Evolutionary conservation across 2,329 filamentous ascomycete genomes (phyloP), one percentile per base, ranked within the genome.

Genomic region (Coniochaeta ligniaria): DNA sequence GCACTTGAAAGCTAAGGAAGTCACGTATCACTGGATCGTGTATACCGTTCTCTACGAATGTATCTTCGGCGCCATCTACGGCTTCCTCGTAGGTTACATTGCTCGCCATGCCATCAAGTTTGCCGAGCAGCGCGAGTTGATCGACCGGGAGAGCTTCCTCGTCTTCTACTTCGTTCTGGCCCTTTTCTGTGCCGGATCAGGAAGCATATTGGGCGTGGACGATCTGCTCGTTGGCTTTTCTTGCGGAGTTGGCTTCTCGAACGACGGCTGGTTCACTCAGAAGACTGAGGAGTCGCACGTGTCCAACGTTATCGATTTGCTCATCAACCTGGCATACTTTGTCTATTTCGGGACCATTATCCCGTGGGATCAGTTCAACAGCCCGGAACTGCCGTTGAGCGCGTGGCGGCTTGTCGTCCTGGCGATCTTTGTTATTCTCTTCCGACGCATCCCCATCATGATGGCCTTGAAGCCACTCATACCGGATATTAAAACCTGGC

Each of bases 231-330:
- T 99, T 43, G 95, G 95, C 43, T 99, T 99, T 70, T 88, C 94
- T 16, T 92, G 91, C 60, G 95, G 95, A 61, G 95, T 99, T n/a
- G 95, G 95, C 60, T 99, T 99, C 79, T 97, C 93, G 67, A 99
- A 99, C 74, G 95, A 99, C 71, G 95, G 95, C 66, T 99, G 95
- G 95, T 99, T 99, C 69, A 90, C 91, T 17, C 91, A 97, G 71
- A 97, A 97, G 80, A 99, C 95, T 0, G 95, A 99, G 72, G 95
- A 99, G 74, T 94, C 95, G 0, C 95, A 98, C 73, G 95, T 99
- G 11, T 98, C 94, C 73, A 98, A 99, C 85, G 95, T 99, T 72
- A 99, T 99, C 70, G 95, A 99, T 80, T 76, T 99, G 73, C 80
- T 99, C 63, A 87, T 99, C 78, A 99, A 99, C 75, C 84, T 99